phyloP scores from a whole-genome alignment of 1,139 yeast genomes.

The Groenewaldozyma sp. region DNA sequence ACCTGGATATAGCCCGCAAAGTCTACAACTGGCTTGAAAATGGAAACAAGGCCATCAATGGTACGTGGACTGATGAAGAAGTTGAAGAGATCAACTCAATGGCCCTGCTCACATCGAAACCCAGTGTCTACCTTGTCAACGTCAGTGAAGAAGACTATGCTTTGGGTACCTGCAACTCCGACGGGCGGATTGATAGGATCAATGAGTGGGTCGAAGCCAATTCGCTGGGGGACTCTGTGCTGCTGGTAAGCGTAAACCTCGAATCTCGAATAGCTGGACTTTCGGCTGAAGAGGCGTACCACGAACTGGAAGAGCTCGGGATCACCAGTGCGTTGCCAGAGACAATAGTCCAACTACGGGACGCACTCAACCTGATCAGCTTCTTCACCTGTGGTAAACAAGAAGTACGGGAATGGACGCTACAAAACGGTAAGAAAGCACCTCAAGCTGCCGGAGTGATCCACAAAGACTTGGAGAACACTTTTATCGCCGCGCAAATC shows the following conservation, averaged over 20 bases:
- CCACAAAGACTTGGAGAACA: constrained; percentile 69
- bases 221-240: constrained; percentile 80
- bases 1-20: constrained; percentile 63
- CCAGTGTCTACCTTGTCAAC: constrained; percentile 82
- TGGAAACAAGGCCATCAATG: constrained; percentile 84
- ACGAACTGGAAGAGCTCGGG: constrained; percentile 67
- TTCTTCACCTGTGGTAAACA: constrained; percentile 77
- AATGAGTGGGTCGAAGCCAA: constrained; percentile 80
- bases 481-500: constrained; percentile 71
- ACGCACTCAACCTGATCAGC: constrained; percentile 55
- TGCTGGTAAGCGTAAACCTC: constrained; percentile 77
- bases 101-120: constrained; percentile 80
- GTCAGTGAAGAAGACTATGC: constrained; percentile 88
- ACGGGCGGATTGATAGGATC: constrained; percentile 36
- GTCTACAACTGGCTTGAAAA: constrained; percentile 65
- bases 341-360: constrained; percentile 57
- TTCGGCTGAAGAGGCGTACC: constrained; percentile 69
- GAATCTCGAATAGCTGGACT: constrained; percentile 77
- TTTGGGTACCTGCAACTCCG: constrained; percentile 35
- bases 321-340: constrained; percentile 74
- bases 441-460: constrained; percentile 83
- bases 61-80: constrained; percentile 47
- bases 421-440: constrained; percentile 56
- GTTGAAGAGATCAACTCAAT: constrained; percentile 81
- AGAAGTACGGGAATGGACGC: constrained; percentile 79